Conservation (phyloP, 192 early-diverging fungal species). For the Chytriomyces sp. region DNA sequence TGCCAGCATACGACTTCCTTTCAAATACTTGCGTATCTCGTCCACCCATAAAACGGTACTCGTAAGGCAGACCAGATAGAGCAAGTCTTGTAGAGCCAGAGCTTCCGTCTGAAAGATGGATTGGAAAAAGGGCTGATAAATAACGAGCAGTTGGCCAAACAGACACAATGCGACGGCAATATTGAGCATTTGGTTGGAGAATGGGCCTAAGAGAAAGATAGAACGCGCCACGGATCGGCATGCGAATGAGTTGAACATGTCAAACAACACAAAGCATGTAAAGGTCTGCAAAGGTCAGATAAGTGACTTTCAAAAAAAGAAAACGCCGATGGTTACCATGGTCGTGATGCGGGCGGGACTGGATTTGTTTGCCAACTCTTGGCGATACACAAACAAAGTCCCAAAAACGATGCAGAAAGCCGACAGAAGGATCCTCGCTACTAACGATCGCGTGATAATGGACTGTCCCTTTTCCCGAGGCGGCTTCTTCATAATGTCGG, state of each 20-base stretch:
- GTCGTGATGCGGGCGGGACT: conserved; percentile 79
- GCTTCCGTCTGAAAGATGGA: conserved; percentile 91
- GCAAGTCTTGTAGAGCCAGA: conserved; percentile 71
- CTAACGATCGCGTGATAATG: conserved; percentile 74
- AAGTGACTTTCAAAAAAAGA: not conserved
- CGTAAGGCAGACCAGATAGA: conserved; percentile 68
- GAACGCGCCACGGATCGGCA: conserved; percentile 88
- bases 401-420: conserved; percentile 81
- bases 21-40: conserved; percentile 70
- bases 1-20: not conserved
- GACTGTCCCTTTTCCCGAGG: conserved; percentile 77
- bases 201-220: conserved; percentile 77
- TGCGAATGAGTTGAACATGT: conserved; percentile 92
- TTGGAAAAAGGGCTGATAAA: conserved; percentile 90
- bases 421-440: conserved; percentile 75
- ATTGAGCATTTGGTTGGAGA: conserved; percentile 89
- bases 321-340: conserved; percentile 66
- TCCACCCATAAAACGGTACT: conserved; percentile 84
- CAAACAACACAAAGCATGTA: conserved; percentile 94
- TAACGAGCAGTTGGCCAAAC: conserved; percentile 82
- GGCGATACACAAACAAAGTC: conserved; percentile 80
- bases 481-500: conserved; percentile 83
- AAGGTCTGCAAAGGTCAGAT: conserved; percentile 71
- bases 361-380: conserved; percentile 74
- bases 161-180: conserved; percentile 78